Evolutionary conservation across 2,329 filamentous ascomycete genomes (phyloP).

Genomic region (Geoglossum cookeanum): DNA sequence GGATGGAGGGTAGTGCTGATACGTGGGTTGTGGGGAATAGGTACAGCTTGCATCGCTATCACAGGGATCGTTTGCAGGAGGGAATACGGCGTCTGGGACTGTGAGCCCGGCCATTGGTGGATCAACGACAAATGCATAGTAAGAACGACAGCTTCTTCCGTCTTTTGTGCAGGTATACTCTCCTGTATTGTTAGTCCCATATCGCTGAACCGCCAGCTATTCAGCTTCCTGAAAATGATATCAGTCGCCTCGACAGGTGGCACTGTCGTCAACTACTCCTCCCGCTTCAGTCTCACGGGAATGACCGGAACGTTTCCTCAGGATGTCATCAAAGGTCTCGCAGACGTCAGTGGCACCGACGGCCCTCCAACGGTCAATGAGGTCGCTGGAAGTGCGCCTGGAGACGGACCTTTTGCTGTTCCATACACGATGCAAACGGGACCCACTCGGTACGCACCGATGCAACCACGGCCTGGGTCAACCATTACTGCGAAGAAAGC

Average conservation of each 20-base stretch:
- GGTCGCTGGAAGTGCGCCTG: slow-evolving; percentile 8
- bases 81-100: slow-evolving; percentile 24
- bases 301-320: slow-evolving; percentile 42
- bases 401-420: slow-evolving; percentile 12
- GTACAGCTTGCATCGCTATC: slow-evolving; percentile 4
- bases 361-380: slow-evolving; percentile 20
- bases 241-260: slow-evolving; percentile 32
- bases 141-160: slow-evolving; percentile 14
- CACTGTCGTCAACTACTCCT: slow-evolving; percentile 38
- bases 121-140: slow-evolving; percentile 36
- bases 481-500: slow-evolving; percentile 21
- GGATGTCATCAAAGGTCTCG: slow-evolving; percentile 19
- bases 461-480: slow-evolving; percentile 21
- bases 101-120: slow-evolving; percentile 26
- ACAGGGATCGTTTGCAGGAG: slow-evolving; percentile 17
- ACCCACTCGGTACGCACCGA: slow-evolving; percentile 21
- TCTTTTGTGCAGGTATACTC: not conserved
- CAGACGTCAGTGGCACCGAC: slow-evolving; percentile 19
- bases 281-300: slow-evolving; percentile 41
- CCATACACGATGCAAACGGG: slow-evolving; percentile 21
- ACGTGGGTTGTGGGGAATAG: not conserved
- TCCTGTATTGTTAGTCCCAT: slow-evolving; percentile 9
- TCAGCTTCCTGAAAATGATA: slow-evolving; percentile 39
- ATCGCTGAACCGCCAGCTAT: not conserved
- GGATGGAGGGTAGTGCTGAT: slow-evolving; percentile 2